These are phyloP conservation scores for Alnus rubra DNA, from an alignment of 306 rosid genomes.

Conservation along the genomic window DNA sequence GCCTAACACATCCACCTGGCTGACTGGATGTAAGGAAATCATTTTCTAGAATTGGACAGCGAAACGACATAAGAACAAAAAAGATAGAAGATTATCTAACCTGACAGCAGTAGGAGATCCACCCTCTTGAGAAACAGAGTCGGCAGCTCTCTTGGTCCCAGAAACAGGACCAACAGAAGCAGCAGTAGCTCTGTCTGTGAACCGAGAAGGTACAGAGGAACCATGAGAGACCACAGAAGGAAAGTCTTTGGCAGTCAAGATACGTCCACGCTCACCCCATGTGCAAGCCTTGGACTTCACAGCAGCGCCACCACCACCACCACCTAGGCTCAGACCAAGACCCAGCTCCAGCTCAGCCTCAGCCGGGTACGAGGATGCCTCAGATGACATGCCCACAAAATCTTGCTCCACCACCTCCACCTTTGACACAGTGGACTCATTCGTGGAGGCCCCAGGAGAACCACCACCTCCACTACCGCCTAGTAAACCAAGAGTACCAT, in stretches of 20 bases:
- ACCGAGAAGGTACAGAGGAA: conserved; percentile 37
- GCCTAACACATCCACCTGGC: neutral
- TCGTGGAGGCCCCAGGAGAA: conserved; percentile 44
- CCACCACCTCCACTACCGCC: conserved; percentile 28
- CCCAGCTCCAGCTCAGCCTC: conserved; percentile 65
- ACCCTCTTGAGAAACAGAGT: conserved; percentile 50
- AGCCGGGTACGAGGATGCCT: conserved; percentile 40
- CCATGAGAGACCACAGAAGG: conserved; percentile 50
- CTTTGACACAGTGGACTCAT: conserved; percentile 35
- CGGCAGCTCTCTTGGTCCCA: conserved; percentile 71
- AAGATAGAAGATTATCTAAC: conserved; percentile 27
- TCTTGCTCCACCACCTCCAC: conserved; percentile 38
- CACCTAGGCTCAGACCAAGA: conserved; percentile 47
- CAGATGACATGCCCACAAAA: conserved; percentile 41
- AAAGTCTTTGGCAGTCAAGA: conserved; percentile 66
- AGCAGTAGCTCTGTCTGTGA: conserved; percentile 36
- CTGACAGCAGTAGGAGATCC: conserved; percentile 60
- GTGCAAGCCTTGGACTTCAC: conserved; percentile 36
- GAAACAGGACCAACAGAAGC: conserved; percentile 40
- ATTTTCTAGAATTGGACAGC: neutral
- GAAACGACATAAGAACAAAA: neutral
- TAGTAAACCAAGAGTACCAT: conserved; percentile 43
- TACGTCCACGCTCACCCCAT: conserved; percentile 60
- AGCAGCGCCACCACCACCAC: conserved; percentile 19
- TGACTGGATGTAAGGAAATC: neutral